Conservation (phyloP, 192 early-diverging fungal species). For the Linnemannia schmuckeri region DNA sequence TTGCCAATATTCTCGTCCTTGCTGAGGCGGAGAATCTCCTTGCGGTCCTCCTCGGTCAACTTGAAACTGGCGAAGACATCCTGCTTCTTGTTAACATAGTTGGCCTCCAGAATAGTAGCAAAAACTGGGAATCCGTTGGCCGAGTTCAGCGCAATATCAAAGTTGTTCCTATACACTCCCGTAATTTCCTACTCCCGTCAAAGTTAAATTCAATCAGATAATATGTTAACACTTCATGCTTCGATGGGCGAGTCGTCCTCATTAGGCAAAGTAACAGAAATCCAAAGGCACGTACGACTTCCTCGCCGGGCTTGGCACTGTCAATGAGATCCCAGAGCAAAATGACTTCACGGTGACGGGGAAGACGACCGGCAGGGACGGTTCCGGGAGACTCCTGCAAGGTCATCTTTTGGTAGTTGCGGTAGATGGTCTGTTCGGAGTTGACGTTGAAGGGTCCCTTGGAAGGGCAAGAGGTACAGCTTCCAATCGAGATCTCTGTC, state of each 20-base stretch:
- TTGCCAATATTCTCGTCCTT: constrained; percentile 84
- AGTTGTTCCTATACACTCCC: constrained; percentile 96
- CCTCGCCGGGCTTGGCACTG: constrained; percentile 94
- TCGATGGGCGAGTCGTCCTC: too few relatives aligned
- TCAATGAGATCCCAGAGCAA: constrained; percentile 97
- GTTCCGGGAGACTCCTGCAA: constrained; percentile 97
- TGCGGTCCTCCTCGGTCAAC: constrained; percentile 93
- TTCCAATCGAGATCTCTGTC: constrained; percentile 85
- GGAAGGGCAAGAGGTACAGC: constrained; percentile 90
- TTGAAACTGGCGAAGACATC: constrained; percentile 90
- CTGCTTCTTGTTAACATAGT: constrained; percentile 90
- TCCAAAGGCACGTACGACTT: constrained; percentile 71
- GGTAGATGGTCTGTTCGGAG: constrained; percentile 95
- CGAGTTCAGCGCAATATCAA: constrained; percentile 87
- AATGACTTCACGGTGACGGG: constrained; percentile 94
- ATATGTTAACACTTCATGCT: neutral
- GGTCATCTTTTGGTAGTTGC: constrained; percentile 97
- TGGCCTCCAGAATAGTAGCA: constrained; percentile 96
- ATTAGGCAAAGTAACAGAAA: neutral
- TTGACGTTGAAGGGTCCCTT: constrained; percentile 94
- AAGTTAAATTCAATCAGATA: neutral
- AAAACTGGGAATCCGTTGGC: constrained; percentile 98
- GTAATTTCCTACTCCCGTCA: constrained; percentile 79
- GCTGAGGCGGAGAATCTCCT: constrained; percentile 78
- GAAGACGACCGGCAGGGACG: constrained; percentile 94